Evolutionary conservation across 345 rosid species (phyloP), one percentile per base, ranked within the genome.

Genomic region (Zanthoxylum bungeanum): DNA sequence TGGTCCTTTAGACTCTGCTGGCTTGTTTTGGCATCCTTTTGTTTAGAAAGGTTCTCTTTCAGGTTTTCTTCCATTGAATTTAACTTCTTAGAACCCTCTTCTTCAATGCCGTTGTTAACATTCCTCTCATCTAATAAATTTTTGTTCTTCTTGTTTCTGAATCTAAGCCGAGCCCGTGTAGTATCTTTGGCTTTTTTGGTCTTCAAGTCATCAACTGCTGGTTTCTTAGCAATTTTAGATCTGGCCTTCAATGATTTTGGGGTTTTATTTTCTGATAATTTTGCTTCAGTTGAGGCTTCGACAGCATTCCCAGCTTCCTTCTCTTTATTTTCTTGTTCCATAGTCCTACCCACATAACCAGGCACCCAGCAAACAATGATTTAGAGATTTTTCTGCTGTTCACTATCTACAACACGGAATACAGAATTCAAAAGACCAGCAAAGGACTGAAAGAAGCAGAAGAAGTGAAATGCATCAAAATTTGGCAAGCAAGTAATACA

Each of bases 181-280:
- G 58, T 57, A 65, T 10, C 75, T 65, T 58, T 73, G 28, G 52
- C 77, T 28, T 76, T 75, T 74, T 66, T 78, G 51, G 67, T 67
- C 68, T 79, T 73, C 74, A 75, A 52, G 37, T 50, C 75, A 68
- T 76, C 77, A 33, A 70, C 82, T 30, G 75, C 47, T 70, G 82
- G 33, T 68, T 80, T 77, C 77, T 92, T 89, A 30, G 56, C 74
- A 40, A 78, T 71, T 64, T 74, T 84, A 27, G 85, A 60, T 62
- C 70, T 83, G n/a, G 75, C 82, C 80, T 61, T 85, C 69, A 73
- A 56, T 64, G 75, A 75, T 42, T 75, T 75, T 47, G 75, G 65
- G 25, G 64, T 69, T 82, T 74, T 72, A 49, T 70, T 81, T 70
- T 69, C 64, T 56, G 86, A 62, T 70, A 83, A 17, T 64, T 76